These are phyloP conservation scores for Talaromyces adpressus DNA, from an alignment of 495 filamentous ascomycete species.

Conservation along the genomic window DNA sequence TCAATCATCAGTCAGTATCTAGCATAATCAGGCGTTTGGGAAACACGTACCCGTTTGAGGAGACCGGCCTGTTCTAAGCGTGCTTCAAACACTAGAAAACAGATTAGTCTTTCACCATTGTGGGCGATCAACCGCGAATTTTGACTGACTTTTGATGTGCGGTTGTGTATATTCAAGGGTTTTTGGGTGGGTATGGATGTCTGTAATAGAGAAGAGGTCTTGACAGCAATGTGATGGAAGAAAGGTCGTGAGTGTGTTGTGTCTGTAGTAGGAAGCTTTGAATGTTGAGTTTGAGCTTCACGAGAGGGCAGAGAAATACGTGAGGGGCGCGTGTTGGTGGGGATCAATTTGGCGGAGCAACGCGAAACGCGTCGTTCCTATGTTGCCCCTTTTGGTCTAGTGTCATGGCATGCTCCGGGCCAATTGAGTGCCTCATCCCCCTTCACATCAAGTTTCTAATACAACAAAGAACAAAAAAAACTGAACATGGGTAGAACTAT, in stretches of 20 bases:
- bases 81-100: conserved; percentile 80
- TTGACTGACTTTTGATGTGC: background rate
- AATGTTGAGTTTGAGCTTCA: background rate
- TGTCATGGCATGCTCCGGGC: background rate
- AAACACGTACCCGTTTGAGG: conserved; percentile 77
- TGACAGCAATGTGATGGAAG: too few species aligned
- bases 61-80: conserved; percentile 88
- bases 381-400: background rate
- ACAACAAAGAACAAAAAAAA: background rate
- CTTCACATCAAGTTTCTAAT: background rate
- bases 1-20: conserved; percentile 7
- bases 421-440: background rate
- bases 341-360: background rate
- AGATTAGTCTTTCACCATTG: background rate
- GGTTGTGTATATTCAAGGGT: background rate
- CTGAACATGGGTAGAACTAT: background rate
- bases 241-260: background rate
- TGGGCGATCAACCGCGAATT: background rate
- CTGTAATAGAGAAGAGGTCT: too few species aligned
- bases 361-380: conserved; percentile 3
- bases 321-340: conserved; percentile 1
- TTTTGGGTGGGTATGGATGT: background rate
- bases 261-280: background rate
- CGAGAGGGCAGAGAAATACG: background rate
- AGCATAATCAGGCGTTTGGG: background rate